phyloP scores from a whole-genome alignment of 2,329 filamentous ascomycete genomes.

The Immersiporthe knoxdaviesiana region DNA sequence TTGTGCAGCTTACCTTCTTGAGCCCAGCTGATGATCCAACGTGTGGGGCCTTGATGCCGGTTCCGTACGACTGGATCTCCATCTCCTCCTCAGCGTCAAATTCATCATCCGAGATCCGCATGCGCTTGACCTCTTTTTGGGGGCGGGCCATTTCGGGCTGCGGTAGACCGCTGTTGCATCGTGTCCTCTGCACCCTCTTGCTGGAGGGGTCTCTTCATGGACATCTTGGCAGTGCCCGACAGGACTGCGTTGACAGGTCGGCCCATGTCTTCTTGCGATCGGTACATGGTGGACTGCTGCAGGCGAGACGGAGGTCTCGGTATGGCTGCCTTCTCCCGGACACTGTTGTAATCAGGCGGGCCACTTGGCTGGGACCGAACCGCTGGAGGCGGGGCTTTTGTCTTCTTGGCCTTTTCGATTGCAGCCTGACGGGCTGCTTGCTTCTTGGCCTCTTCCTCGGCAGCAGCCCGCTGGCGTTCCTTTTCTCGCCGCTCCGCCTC shows the following conservation, averaged over 20 bases:
- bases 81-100: slow-evolving; percentile 61
- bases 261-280: slow-evolving; percentile 60
- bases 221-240: slow-evolving; percentile 66
- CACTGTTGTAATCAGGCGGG: slow-evolving; percentile 49
- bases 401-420: slow-evolving; percentile 68
- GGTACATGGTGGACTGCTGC: slow-evolving; percentile 52
- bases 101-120: slow-evolving; percentile 77
- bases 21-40: slow-evolving; percentile 75
- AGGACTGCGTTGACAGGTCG: slow-evolving; percentile 64
- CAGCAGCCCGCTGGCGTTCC: slow-evolving; percentile 59
- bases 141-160: slow-evolving; percentile 61
- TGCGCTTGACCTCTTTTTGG: slow-evolving; percentile 76
- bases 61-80: slow-evolving; percentile 60
- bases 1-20: slow-evolving; percentile 63
- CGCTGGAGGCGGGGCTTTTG: slow-evolving; percentile 63
- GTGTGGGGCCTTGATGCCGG: slow-evolving; percentile 75
- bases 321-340: slow-evolving; percentile 40
- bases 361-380: slow-evolving; percentile 58
- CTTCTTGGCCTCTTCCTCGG: slow-evolving; percentile 66
- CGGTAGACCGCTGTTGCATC: slow-evolving; percentile 50
- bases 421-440: slow-evolving; percentile 64
- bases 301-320: slow-evolving; percentile 60
- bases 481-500: slow-evolving; percentile 65
- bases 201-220: slow-evolving; percentile 75
- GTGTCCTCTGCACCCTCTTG: slow-evolving; percentile 63